Evolutionary conservation across 441 rosid species (phyloP).

Genomic region (Brassica hybrid): DNA sequence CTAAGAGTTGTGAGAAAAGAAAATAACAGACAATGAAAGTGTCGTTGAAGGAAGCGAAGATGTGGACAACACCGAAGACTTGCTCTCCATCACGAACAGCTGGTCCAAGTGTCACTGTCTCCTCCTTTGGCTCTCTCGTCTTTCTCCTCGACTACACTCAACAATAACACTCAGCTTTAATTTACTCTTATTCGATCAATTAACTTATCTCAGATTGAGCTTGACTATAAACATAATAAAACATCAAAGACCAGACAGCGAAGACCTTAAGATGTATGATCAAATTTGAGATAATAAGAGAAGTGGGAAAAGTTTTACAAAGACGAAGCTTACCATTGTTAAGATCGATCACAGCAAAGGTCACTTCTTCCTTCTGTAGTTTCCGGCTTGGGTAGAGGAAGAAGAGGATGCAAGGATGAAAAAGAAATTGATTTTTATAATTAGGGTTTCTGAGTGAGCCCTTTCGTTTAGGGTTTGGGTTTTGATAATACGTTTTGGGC

Average conservation of each 20-base stretch:
- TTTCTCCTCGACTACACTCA: conserved; percentile 47
- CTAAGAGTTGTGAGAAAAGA: background rate
- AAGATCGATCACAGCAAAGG: background rate
- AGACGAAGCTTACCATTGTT: conserved; percentile 12
- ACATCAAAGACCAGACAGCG: background rate
- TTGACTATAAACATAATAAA: background rate
- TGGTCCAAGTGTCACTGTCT: conserved; percentile 70
- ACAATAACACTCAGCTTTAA: background rate
- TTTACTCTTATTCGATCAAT: background rate
- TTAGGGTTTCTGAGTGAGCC: conserved; percentile 5
- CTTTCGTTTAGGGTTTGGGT: background rate
- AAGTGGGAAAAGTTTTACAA: background rate
- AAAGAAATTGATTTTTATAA: background rate
- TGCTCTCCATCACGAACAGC: conserved; percentile 73
- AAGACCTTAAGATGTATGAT: background rate
- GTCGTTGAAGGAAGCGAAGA: conserved; percentile 74
- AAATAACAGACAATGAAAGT: conserved; percentile 50
- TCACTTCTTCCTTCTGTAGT: background rate
- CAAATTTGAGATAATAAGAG: background rate
- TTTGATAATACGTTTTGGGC: background rate
- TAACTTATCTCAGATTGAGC: background rate
- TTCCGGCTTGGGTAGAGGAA: background rate
- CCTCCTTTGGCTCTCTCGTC: conserved; percentile 73
- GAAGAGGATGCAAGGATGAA: background rate
- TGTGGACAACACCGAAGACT: conserved; percentile 74